Base-by-base conservation (phyloP, 306 rosid species). In the Rubus parviflorus region DNA sequence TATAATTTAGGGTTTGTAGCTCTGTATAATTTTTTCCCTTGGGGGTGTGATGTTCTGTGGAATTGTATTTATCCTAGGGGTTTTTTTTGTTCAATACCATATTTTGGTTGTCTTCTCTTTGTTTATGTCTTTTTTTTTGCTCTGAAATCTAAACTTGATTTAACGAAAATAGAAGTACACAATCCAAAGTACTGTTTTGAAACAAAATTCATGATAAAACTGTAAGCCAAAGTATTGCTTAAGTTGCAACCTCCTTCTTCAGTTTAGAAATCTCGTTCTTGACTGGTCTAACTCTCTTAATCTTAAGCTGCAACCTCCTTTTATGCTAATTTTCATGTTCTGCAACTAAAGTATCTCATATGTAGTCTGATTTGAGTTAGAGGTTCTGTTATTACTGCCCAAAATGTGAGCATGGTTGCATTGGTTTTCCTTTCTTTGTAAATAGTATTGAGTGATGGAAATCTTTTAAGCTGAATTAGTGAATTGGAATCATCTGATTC, bases 221-320 rank as follows among this genome's bases (percentile, higher is more conserved):
- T 83, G 81, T 42, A 52, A 82, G 35, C 63, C 35, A 43, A 75
- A 11, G 16, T 5, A 25, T 42, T 0, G 82, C 80, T 86, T 90
- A 92, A 17, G 88, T 7, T 9, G 92, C 82, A 38, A 63, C 73
- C 91, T 84, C 72, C 79, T 88, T 95, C 63, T 85, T 95, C 88
- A 92, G 72, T 77, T 89, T 88, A 7, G 96, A 85, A 68, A 95
- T 91, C 81, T 95, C 99, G 49, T 84, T 96, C 84, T 88, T 88
- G 48, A 95, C 97, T 47, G 85, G 77, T 64, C 89, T 94, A 23
- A 91, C 92, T 74, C 85, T 92, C 99, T 95, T 30, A 30, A 30
- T 30, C 35, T 30, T 30, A 30, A 25, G 30, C 30, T 25, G 30
- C 30, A 25, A 25, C 30, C 30, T 25, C 30, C 30, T 25, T 25